Evolutionary conservation across 495 filamentous ascomycete species (phyloP).

Genomic region (Elaphomyces granulatus): DNA sequence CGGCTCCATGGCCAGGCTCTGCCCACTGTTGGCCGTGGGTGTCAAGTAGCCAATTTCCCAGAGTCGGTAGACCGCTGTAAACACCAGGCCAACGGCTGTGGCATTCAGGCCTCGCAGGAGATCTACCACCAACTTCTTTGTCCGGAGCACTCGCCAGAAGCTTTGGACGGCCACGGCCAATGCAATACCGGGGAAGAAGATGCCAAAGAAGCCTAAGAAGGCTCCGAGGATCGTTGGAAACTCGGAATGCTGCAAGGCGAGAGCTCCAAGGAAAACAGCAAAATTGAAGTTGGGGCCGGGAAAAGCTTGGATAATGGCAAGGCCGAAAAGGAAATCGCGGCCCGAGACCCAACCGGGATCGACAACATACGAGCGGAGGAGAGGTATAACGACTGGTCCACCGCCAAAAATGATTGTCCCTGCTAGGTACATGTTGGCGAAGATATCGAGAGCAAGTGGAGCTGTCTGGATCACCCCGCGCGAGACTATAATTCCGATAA

Average conservation of each 20-base stretch:
- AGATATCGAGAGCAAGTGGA: conserved; percentile 45
- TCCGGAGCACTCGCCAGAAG: conserved; percentile 50
- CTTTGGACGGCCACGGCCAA: conserved; percentile 53
- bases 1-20: conserved; percentile 48
- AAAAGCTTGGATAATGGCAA: conserved; percentile 72
- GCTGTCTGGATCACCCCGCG: conserved; percentile 30
- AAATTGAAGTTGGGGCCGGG: conserved; percentile 87
- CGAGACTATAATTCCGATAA: conserved; percentile 47
- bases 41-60: conserved; percentile 66
- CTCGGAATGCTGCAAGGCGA: conserved; percentile 32
- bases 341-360: conserved; percentile 64
- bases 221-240: conserved; percentile 40
- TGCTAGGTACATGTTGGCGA: conserved; percentile 70
- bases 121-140: conserved; percentile 37
- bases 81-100: conserved; percentile 62
- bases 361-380: conserved; percentile 67
- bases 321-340: conserved; percentile 68
- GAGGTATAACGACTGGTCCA: conserved; percentile 72
- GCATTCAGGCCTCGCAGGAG: conserved; percentile 60
- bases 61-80: conserved; percentile 73
- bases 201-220: conserved; percentile 50
- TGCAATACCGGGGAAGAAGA: conserved; percentile 57
- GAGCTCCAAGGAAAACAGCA: conserved; percentile 58
- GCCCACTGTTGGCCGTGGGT: conserved; percentile 27
- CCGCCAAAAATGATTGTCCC: conserved; percentile 87